These are phyloP conservation scores for Berberis vulgaris DNA, from an alignment of 164 flowering plant genomes.

Conservation along the genomic window DNA sequence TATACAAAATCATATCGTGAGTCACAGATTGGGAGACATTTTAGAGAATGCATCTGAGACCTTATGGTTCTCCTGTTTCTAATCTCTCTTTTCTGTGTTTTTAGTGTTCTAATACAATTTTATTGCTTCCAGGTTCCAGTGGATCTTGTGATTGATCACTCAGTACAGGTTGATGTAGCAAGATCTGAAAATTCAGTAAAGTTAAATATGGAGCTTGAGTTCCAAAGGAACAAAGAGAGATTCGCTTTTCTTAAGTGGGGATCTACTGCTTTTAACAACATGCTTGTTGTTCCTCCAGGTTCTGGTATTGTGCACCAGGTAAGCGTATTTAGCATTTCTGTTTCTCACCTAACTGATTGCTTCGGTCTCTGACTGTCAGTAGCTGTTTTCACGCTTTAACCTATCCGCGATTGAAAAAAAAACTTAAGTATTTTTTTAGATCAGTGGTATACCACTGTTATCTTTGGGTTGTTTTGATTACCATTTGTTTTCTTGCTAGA, in stretches of 20 bases:
- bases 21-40: too few relatives aligned
- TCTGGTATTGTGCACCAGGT: constrained; percentile 94
- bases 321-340: constrained; percentile 1
- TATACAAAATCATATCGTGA: too few relatives aligned
- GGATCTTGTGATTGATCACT: constrained; percentile 90
- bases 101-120: background rate
- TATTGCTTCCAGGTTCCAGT: constrained; percentile 62
- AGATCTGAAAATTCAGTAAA: constrained; percentile 74
- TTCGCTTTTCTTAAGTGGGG: constrained; percentile 92
- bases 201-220: constrained; percentile 75
- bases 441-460: too few relatives aligned
- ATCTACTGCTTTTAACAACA: constrained; percentile 65
- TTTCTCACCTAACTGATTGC: too few relatives aligned
- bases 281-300: constrained; percentile 94
- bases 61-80: background rate
- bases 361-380: too few relatives aligned
- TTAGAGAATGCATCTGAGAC: too few relatives aligned
- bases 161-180: constrained; percentile 81
- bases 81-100: constrained; percentile 2
- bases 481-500: background rate
- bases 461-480: background rate
- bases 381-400: too few relatives aligned
- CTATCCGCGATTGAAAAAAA: too few relatives aligned
- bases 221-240: constrained; percentile 68
- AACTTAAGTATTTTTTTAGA: too few relatives aligned